phyloP scores from a whole-genome alignment of 768 basidiomycete genomes.

The Tubosaeta sp. region DNA sequence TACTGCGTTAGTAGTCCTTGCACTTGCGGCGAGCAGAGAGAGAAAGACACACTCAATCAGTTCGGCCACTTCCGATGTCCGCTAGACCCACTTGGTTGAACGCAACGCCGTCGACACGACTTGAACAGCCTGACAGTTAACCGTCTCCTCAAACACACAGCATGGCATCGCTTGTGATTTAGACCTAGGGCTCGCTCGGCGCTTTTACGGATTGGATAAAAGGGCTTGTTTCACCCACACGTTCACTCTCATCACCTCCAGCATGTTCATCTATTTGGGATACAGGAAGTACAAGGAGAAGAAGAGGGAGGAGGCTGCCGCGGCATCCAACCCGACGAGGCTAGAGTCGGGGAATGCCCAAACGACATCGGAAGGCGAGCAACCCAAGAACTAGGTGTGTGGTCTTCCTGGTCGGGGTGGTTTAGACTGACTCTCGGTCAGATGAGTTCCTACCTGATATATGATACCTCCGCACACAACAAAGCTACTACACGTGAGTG shows the following conservation, averaged over 20 bases:
- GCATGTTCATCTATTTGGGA: conserved; percentile 4
- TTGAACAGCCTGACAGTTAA: neutral
- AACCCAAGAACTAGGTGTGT: conserved; percentile 12
- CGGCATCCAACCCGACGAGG: neutral
- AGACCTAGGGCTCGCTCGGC: neutral
- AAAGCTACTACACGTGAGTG: neutral
- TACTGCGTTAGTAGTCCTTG: neutral
- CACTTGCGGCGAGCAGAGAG: conserved; percentile 2
- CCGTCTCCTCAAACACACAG: no score
- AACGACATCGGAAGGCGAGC: neutral
- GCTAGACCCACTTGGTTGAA: neutral
- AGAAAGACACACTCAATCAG: conserved; percentile 1
- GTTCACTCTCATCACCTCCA: neutral
- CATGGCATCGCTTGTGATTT: no score
- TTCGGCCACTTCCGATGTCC: conserved; percentile 19
- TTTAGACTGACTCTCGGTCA: neutral
- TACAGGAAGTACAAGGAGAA: conserved; percentile 26
- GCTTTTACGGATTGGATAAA: conserved; percentile 2
- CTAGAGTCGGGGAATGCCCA: neutral
- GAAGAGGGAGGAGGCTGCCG: conserved; percentile 2
- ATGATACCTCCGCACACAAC: no score
- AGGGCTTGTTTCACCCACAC: neutral
- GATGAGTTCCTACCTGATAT: no score
- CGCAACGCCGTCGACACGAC: neutral
- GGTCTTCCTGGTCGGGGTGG: neutral